A percentile compares a stretch with the other conserved stretches of the same genome.
Conservation (phyloP, 176 grass and related monocot genomes). For the Tillandsia leiboldiana region DNA sequence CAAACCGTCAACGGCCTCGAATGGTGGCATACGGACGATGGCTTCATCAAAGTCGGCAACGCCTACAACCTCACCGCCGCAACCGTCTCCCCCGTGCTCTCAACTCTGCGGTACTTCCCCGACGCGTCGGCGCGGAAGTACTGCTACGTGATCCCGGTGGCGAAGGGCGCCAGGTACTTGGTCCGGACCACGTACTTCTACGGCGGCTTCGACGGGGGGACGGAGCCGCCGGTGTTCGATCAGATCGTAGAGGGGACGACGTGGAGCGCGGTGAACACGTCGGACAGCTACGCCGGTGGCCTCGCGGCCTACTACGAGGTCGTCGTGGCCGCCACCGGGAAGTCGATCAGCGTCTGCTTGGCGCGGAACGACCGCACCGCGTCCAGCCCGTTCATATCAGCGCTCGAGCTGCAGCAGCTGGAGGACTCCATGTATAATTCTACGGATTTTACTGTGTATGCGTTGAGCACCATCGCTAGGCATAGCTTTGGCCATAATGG, state of each 20-base stretch:
- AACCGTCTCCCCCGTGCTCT: conserved; percentile 25
- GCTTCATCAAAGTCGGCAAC: conserved; percentile 41
- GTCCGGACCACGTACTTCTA: conserved; percentile 79
- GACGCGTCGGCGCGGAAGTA: conserved; percentile 41
- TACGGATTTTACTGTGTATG: conserved; percentile 44
- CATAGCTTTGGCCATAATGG: conserved; percentile 55
- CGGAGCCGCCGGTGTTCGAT: conserved; percentile 50
- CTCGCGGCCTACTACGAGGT: conserved; percentile 71
- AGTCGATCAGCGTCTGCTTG: conserved; percentile 56
- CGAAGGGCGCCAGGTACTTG: conserved; percentile 35
- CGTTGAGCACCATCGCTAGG: conserved; percentile 61
- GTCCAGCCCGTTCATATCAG: conserved; percentile 77
- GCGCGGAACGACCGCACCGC: conserved; percentile 40
- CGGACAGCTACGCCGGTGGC: conserved; percentile 31
- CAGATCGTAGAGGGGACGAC: conserved; percentile 65
- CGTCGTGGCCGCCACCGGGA: conserved; percentile 29
- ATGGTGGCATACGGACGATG: conserved; percentile 43
- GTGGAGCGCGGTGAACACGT: conserved; percentile 72
- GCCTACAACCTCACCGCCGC: conserved; percentile 1
- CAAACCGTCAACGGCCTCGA: conserved; percentile 23
- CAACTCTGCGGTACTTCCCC: conserved; percentile 66
- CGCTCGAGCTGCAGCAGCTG: conserved; percentile 61
- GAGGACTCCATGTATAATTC: conserved; percentile 55
- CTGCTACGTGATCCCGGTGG: conserved; percentile 58
- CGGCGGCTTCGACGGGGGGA: conserved; percentile 62